phyloP scores from a whole-genome alignment of 805 yeast genomes.

The Sugiyamaella boreocaroliniensis region DNA sequence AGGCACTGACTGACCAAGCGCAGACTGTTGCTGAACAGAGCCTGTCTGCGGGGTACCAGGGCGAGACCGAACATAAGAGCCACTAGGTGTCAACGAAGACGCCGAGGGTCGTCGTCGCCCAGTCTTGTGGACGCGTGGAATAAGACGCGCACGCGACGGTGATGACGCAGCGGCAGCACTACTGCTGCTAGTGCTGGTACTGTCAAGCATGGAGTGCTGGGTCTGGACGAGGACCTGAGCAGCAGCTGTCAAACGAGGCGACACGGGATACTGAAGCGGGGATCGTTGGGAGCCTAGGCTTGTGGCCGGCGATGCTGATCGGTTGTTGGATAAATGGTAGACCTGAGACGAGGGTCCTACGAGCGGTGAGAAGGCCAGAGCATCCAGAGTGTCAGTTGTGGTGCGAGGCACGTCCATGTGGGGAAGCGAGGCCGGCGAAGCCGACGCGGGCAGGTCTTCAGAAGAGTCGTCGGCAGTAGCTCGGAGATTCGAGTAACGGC shows the following conservation, averaged over 20 bases:
- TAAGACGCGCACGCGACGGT: neutral
- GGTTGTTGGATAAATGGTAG: neutral
- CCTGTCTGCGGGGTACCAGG: constrained; percentile 1
- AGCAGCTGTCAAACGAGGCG: constrained; percentile 5
- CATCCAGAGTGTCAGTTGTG: constrained; percentile 1
- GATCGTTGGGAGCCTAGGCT: neutral
- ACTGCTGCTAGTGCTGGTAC: neutral
- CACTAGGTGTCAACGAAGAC: neutral
- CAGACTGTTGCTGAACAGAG: neutral
- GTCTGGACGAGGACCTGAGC: constrained; percentile 4
- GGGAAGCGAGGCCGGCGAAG: neutral
- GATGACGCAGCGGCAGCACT: neutral
- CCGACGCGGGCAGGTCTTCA: neutral
- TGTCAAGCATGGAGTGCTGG: neutral
- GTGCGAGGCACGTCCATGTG: constrained; percentile 4
- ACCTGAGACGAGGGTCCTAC: neutral
- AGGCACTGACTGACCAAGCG: neutral
- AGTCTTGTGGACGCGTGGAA: neutral
- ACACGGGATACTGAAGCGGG: constrained; percentile 2
- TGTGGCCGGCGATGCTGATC: neutral
- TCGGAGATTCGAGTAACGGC: neutral
- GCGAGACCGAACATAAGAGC: neutral
- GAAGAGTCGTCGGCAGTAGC: neutral
- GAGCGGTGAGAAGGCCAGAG: neutral
- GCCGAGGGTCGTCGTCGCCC: neutral